Base-by-base conservation (phyloP, 257 asterid genomes). In the Phtheirospermum japonicum region DNA sequence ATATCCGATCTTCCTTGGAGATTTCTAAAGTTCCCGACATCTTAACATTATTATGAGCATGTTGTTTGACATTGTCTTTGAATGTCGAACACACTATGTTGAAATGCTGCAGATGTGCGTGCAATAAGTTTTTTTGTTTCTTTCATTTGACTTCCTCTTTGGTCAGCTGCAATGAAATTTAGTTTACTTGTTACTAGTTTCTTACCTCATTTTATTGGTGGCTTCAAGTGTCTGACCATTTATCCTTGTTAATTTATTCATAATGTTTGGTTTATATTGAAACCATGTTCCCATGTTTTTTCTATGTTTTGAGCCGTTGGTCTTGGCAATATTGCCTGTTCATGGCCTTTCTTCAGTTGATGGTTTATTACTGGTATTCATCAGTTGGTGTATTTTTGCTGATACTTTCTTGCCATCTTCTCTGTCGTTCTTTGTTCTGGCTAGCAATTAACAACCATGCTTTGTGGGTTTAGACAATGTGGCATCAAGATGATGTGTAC, bases 21-120 rank as follows among this genome's bases (percentile, higher is more conserved):
- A 30, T 0, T 18, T 49, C 31, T 49, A 19, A 19, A 7, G 0
- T 18, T 18, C 5, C 28, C 11, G 12, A 18, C 14, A 18, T 49
- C 7, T 17, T 7, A 49, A 17, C 11, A 18, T 3, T 28, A 17
- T 49, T 17, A 49, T 28, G 66, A 30, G n/a, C 36, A 30, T 66
- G 64, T 57, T 46, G 42, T 10, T 40, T 50, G 19, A 26, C 46
- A 18, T 53, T 2, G 53, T 26, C 32, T 28, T 36, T 65, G 58
- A 32, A 61, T n/a, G 6, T 54, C 26, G 16, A 23, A 12, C 37
- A 36, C 26, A 5, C 17, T 54, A 31, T 23, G 64, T 32, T 43
- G 37, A 31, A 53, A 20, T n/a, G 68, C 16, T 20, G 58, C 14
- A 28, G 53, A 46, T 48, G 43, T 39, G 51, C 26, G 58, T 45